phyloP scores from a whole-genome alignment of 1,139 yeast species.

The Blastobotrys ciferrii region DNA sequence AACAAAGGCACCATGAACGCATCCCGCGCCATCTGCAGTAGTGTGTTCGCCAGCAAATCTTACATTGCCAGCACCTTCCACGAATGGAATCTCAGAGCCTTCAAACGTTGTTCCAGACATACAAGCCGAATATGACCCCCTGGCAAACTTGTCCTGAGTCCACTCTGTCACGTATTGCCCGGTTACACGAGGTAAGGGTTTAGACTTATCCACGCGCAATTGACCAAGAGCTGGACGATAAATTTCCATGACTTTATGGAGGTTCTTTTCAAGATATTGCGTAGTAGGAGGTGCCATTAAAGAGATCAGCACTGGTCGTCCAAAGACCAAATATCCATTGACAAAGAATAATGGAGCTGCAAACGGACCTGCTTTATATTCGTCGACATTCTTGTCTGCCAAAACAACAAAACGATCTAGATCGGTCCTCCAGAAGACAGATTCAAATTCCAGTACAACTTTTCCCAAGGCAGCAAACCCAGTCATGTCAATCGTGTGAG shows the following conservation, averaged over 20 bases:
- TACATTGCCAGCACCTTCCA: conserved; percentile 54
- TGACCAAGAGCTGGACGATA: conserved; percentile 44
- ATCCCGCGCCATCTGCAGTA: conserved; percentile 69
- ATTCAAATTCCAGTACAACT: conserved; percentile 67
- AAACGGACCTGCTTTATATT: conserved; percentile 15
- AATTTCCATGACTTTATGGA: conserved; percentile 43
- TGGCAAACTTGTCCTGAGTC: conserved; percentile 65
- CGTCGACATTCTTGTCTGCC: conserved; percentile 16
- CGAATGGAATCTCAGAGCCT: conserved; percentile 52
- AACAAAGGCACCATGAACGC: conserved; percentile 79
- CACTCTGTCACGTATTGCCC: conserved; percentile 59
- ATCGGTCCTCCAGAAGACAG: conserved; percentile 60
- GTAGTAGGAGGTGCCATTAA: conserved; percentile 74
- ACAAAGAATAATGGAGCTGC: conserved; percentile 53
- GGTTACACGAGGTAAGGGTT: conserved; percentile 46
- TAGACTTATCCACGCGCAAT: conserved; percentile 22
- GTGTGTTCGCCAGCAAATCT: conserved; percentile 87
- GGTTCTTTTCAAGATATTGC: conserved; percentile 44
- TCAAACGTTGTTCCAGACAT: conserved; percentile 66
- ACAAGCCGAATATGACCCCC: conserved; percentile 76
- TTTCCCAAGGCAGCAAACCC: conserved; percentile 78
- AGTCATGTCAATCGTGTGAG: conserved; percentile 47
- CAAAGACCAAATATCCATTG: conserved; percentile 40
- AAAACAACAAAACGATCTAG: conserved; percentile 51
- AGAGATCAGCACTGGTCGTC: conserved; percentile 51